Conservation (phyloP, 108 stramenopile species). For the Cyclotella choctawhatcheeana region DNA sequence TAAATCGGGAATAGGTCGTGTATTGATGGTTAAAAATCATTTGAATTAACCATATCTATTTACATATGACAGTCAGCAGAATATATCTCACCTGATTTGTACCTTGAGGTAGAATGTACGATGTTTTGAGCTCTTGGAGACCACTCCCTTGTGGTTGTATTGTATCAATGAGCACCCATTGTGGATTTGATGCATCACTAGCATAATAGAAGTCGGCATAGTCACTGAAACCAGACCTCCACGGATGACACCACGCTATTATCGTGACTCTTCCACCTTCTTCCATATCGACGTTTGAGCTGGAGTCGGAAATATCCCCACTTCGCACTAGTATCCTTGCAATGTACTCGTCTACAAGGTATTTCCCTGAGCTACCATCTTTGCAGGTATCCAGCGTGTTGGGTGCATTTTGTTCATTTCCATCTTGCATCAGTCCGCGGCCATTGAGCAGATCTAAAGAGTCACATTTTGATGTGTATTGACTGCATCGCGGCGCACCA, state of each 20-base stretch:
- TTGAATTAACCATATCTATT: no score
- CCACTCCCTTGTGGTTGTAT: slow-evolving; percentile 10
- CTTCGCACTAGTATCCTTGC: slow-evolving; percentile 17
- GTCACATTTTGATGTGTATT: slow-evolving; percentile 7
- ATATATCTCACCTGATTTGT: no score
- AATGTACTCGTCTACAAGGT: slow-evolving; percentile 13
- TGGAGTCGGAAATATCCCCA: slow-evolving; percentile 2
- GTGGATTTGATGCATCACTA: slow-evolving; percentile 8
- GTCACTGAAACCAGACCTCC: slow-evolving; percentile 10
- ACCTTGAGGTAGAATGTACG: slow-evolving; percentile 27
- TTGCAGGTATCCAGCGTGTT: slow-evolving; percentile 21
- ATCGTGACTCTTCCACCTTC: slow-evolving; percentile 28
- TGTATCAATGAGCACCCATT: slow-evolving; percentile 24
- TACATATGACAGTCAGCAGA: no score
- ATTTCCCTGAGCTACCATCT: slow-evolving; percentile 25
- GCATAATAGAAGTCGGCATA: slow-evolving; percentile 37
- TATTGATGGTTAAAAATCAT: no score
- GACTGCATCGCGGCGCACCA: neutral
- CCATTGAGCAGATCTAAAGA: slow-evolving; percentile 16
- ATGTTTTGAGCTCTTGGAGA: neutral
- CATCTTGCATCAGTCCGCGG: neutral
- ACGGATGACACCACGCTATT: slow-evolving; percentile 20
- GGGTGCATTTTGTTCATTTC: slow-evolving; percentile 11
- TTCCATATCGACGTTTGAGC: slow-evolving; percentile 5
- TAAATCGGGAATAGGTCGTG: no score